phyloP scores from a whole-genome alignment of 208 protist species.

The Wallacemonas rigidus region DNA sequence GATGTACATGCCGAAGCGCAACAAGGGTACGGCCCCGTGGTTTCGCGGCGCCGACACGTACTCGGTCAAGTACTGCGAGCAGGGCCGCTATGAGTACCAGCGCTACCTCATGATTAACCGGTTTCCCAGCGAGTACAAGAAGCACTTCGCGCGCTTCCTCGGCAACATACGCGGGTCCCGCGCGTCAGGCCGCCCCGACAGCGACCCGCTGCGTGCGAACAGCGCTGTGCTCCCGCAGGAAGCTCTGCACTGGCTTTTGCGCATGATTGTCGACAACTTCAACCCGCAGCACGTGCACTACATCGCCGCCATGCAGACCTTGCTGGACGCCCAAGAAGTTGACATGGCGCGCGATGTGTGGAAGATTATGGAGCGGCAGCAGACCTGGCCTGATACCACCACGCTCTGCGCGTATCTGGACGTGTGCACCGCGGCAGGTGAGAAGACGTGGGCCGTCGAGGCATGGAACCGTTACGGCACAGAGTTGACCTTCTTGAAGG shows the following conservation, averaged over 20 bases:
- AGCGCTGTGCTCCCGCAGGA: slow-evolving; percentile 73
- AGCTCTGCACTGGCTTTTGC: slow-evolving; percentile 91
- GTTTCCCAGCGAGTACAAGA: slow-evolving; percentile 92
- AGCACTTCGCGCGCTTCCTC: slow-evolving; percentile 85
- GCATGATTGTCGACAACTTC: slow-evolving; percentile 94
- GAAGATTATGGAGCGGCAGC: slow-evolving; percentile 93
- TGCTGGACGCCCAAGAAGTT: slow-evolving; percentile 69
- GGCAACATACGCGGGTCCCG: slow-evolving; percentile 62
- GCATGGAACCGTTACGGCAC: slow-evolving; percentile 92
- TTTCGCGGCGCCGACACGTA: slow-evolving; percentile 92
- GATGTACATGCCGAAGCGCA: slow-evolving; percentile 92
- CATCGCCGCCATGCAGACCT: slow-evolving; percentile 85
- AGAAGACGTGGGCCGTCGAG: slow-evolving; percentile 86
- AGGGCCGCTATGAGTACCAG: slow-evolving; percentile 92
- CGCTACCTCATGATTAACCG: slow-evolving; percentile 92
- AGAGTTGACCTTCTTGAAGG: slow-evolving; percentile 77
- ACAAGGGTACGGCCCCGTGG: slow-evolving; percentile 91
- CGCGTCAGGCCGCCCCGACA: slow-evolving; percentile 15
- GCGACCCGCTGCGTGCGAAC: slow-evolving; percentile 13
- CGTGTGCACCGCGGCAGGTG: slow-evolving; percentile 70
- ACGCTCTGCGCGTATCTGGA: slow-evolving; percentile 89
- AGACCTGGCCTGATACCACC: slow-evolving; percentile 89
- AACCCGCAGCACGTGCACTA: slow-evolving; percentile 93
- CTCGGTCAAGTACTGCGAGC: slow-evolving; percentile 91
- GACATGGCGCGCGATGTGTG: slow-evolving; percentile 92